phyloP scores from a whole-genome alignment of 75 land plant species.

The Picea glauca region DNA sequence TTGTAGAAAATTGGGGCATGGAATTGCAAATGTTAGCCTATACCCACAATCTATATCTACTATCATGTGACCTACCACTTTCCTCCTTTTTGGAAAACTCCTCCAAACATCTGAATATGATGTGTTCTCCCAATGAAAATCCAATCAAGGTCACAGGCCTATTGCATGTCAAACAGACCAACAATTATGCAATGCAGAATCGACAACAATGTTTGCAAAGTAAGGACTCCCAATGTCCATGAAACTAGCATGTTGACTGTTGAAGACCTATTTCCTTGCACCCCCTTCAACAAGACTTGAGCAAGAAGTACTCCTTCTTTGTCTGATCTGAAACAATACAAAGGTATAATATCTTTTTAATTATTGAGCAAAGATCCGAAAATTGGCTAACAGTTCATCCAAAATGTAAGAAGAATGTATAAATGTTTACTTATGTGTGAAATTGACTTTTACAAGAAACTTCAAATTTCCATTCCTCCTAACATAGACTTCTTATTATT shows the following conservation, averaged over 20 bases:
- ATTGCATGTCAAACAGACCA: constrained; percentile 13
- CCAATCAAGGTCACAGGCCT: constrained; percentile 98
- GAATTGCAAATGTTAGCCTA: neutral
- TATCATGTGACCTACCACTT: constrained; percentile 46
- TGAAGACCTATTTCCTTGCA: constrained; percentile 78
- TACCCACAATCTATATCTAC: neutral
- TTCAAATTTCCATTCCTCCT: neutral
- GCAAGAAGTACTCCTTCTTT: constrained; percentile 96
- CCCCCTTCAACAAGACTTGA: constrained; percentile 67
- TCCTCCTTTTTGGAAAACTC: constrained; percentile 64
- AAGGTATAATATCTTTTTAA: neutral
- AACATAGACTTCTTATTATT: neutral
- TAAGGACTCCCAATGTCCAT: neutral
- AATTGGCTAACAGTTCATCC: neutral
- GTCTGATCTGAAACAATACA: constrained; percentile 59
- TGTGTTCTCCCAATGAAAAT: constrained; percentile 93
- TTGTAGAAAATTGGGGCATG: neutral
- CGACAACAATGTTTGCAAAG: neutral
- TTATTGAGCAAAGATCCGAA: neutral
- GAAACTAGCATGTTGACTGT: neutral
- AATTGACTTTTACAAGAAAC: neutral
- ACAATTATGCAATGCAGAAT: neutral
- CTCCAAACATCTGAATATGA: constrained; percentile 86
- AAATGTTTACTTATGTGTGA: neutral
- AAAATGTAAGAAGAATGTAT: neutral